Conservation (phyloP, 139 green algal species). For the Chlamydomonas sp. region DNA sequence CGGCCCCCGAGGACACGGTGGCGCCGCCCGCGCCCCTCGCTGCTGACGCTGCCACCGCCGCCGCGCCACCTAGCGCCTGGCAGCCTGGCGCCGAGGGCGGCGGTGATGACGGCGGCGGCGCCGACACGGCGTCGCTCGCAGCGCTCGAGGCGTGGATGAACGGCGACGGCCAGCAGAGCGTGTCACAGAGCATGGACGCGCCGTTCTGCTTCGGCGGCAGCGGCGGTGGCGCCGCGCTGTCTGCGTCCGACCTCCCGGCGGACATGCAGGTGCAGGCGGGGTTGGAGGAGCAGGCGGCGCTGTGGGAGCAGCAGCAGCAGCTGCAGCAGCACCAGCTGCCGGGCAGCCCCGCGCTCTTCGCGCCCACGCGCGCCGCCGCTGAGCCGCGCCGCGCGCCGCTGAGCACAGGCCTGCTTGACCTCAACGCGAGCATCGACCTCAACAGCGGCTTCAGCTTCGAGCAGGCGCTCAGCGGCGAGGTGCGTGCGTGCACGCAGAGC, state of each 20-base stretch:
- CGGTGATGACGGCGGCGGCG: not conserved
- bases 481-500: not conserved
- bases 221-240: not conserved
- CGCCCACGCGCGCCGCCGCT: not conserved
- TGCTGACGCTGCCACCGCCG: no score
- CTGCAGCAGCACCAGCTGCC: not conserved
- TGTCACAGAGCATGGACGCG: no score
- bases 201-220: no score
- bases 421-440: not conserved
- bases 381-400: not conserved
- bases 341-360: not conserved
- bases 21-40: no score
- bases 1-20: no score
- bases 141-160: conserved; percentile 8
- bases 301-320: not conserved
- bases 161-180: no score
- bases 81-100: not conserved
- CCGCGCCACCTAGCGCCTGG: no score
- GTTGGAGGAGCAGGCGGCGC: not conserved
- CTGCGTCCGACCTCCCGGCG: not conserved
- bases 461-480: not conserved
- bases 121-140: not conserved
- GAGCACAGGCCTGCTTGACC: not conserved
- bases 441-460: no score
- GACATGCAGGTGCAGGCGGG: not conserved